Evolutionary conservation across 2,329 filamentous ascomycete genomes (phyloP).

Genomic region (Fusarium sp.): DNA sequence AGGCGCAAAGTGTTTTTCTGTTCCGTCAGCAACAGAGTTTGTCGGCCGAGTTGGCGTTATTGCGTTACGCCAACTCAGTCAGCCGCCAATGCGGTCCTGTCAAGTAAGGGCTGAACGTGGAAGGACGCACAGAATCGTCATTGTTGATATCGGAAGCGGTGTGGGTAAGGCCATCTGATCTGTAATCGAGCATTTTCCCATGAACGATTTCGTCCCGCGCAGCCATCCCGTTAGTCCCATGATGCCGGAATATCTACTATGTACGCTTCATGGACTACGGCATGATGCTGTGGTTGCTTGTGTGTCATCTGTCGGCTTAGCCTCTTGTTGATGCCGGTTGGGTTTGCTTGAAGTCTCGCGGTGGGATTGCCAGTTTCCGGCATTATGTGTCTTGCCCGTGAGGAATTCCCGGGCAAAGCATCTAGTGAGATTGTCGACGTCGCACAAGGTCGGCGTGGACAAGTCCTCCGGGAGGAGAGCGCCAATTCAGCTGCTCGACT

Average conservation of each 20-base stretch:
- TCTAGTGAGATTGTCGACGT: too few relatives aligned
- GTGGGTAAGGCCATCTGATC: too few relatives aligned
- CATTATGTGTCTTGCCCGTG: too few relatives aligned
- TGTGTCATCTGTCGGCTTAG: not conserved
- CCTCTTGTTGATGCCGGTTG: not conserved
- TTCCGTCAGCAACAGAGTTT: conserved; percentile 13
- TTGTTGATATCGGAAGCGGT: conserved; percentile 4
- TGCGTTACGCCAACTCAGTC: not conserved
- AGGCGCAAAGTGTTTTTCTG: not conserved
- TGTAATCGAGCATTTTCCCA: conserved; percentile 2
- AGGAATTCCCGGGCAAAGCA: too few relatives aligned
- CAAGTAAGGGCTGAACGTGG: not conserved
- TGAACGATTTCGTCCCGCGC: conserved; percentile 27
- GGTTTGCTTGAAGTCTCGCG: conserved; percentile 5
- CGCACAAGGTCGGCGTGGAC: too few relatives aligned
- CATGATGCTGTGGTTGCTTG: conserved; percentile 38
- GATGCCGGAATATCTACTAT: conserved; percentile 31
- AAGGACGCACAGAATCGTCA: conserved; percentile 10
- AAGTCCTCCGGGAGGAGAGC: too few relatives aligned
- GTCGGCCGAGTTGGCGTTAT: conserved; percentile 27
- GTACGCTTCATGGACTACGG: not conserved
- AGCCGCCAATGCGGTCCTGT: not conserved
- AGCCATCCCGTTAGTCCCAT: conserved; percentile 38
- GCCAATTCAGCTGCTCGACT: too few relatives aligned
- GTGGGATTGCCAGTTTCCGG: not conserved